A percentile compares a stretch with the other conserved stretches of the same genome.
Conservation (phyloP, 108 stramenopile species). For the Parietichytrium sp. region DNA sequence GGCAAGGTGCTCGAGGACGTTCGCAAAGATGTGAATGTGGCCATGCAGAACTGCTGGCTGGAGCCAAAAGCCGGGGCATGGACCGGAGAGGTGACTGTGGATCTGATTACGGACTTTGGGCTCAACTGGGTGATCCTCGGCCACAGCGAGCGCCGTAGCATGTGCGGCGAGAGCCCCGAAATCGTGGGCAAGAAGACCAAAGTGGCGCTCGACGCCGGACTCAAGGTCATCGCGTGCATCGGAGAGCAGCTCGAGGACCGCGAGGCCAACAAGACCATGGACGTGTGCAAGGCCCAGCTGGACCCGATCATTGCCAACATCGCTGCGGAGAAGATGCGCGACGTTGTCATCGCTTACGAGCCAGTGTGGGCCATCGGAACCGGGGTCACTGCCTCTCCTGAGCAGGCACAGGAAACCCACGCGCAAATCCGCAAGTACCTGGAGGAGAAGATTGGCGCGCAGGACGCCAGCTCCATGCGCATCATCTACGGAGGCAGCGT, state of each 20-base stretch:
- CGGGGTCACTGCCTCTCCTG: conserved; percentile 95
- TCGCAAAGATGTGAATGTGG: conserved; percentile 51
- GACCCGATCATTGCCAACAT: conserved; percentile 75
- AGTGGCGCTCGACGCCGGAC: conserved; percentile 86
- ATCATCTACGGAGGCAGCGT: conserved; percentile 96
- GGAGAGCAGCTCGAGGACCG: conserved; percentile 98
- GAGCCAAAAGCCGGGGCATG: conserved; percentile 74
- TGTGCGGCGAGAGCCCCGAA: conserved; percentile 84
- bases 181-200: conserved; percentile 91
- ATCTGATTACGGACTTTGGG: conserved; percentile 89
- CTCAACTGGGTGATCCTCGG: conserved; percentile 94
- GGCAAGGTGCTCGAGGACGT: conserved; percentile 13
- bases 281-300: conserved; percentile 81
- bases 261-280: conserved; percentile 81
- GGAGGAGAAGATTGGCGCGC: conserved; percentile 75
- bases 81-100: conserved; percentile 90
- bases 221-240: conserved; percentile 96
- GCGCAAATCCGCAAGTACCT: conserved; percentile 85
- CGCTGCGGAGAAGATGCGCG: conserved; percentile 52
- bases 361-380: conserved; percentile 97
- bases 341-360: conserved; percentile 94
- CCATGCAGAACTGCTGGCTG: conserved; percentile 42
- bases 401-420: conserved; percentile 99
- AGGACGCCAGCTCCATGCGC: conserved; percentile 76
- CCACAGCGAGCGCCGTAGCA: conserved; percentile 90